phyloP scores from a whole-genome alignment of 495 filamentous ascomycete species.

The Penicillium taxi region DNA sequence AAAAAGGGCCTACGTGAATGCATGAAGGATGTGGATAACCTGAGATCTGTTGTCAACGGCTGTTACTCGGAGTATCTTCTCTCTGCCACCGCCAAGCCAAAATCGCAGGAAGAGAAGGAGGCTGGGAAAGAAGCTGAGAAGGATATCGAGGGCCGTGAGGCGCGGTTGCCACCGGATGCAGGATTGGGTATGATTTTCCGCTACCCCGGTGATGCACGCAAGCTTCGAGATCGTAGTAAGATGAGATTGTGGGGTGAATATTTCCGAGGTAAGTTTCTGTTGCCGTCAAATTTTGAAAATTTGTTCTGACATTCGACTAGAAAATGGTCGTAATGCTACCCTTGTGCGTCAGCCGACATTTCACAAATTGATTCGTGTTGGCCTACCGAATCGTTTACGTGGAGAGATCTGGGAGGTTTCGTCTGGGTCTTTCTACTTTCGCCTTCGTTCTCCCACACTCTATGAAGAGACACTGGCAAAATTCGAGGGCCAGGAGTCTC shows the following conservation, averaged over 20 bases:
- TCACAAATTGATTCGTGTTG: constrained; percentile 92
- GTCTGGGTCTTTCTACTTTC: constrained; percentile 80
- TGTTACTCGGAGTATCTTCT: constrained; percentile 94
- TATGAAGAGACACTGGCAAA: constrained; percentile 79
- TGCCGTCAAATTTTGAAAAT: neutral
- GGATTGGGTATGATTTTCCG: constrained; percentile 88
- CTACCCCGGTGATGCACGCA: constrained; percentile 94
- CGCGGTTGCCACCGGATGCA: constrained; percentile 73
- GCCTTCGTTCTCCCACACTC: constrained; percentile 74
- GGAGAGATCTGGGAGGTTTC: constrained; percentile 96
- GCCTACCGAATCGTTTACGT: constrained; percentile 82
- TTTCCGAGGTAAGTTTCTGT: constrained; percentile 50
- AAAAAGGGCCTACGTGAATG: constrained; percentile 80
- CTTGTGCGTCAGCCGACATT: constrained; percentile 93
- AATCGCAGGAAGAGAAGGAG: constrained; percentile 20
- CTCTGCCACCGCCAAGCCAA: constrained; percentile 37
- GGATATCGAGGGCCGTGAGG: constrained; percentile 24
- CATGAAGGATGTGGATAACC: constrained; percentile 75
- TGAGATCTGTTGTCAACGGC: constrained; percentile 66
- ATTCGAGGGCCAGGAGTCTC: constrained; percentile 70
- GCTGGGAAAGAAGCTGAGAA: no score
- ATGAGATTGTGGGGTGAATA: constrained; percentile 98
- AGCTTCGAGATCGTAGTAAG: constrained; percentile 89
- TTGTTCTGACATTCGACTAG: constrained; percentile 29
- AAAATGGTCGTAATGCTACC: constrained; percentile 90